Conservation (phyloP, 1,284 basidiomycete species). For the Fomitopsis betulina region DNA sequence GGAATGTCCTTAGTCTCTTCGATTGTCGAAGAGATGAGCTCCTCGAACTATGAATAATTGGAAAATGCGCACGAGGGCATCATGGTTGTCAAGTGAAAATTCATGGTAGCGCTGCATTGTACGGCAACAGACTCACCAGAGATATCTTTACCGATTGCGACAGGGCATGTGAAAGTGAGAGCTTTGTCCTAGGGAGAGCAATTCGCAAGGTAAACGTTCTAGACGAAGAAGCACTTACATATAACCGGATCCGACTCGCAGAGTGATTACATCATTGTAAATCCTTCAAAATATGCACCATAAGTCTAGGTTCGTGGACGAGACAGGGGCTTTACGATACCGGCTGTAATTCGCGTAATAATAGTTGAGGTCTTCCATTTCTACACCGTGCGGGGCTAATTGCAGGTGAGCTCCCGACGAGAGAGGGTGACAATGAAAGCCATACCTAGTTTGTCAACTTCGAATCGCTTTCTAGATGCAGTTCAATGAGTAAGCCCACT, state of each 20-base stretch:
- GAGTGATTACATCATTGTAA: conserved; percentile 97
- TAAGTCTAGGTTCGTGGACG: not conserved
- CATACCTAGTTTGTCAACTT: conserved; percentile 82
- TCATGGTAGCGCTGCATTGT: not conserved
- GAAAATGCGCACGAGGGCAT: not conserved
- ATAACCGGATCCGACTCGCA: conserved; percentile 91
- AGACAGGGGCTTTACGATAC: conserved; percentile 33
- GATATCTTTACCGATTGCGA: conserved; percentile 98
- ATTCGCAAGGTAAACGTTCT: conserved; percentile 9
- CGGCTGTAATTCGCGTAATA: conserved; percentile 97
- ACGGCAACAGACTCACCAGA: conserved; percentile 42
- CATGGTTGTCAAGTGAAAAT: not conserved
- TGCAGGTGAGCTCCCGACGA: not conserved
- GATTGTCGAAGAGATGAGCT: conserved; percentile 89
- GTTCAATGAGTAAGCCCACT: conserved; percentile 11
- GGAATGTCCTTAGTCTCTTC: conserved; percentile 97
- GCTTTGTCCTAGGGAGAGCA: conserved; percentile 72
- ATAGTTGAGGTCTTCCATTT: conserved; percentile 96
- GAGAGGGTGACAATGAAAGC: not conserved
- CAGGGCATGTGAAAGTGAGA: conserved; percentile 91
- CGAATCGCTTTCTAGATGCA: conserved; percentile 76
- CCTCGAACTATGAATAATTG: conserved; percentile 69
- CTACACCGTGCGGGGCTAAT: conserved; percentile 74
- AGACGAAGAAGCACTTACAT: conserved; percentile 57
- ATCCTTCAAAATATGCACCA: conserved; percentile 49